Conservation (phyloP, 2,329 filamentous ascomycete genomes). For the Lecanoromycetidae sp. region DNA sequence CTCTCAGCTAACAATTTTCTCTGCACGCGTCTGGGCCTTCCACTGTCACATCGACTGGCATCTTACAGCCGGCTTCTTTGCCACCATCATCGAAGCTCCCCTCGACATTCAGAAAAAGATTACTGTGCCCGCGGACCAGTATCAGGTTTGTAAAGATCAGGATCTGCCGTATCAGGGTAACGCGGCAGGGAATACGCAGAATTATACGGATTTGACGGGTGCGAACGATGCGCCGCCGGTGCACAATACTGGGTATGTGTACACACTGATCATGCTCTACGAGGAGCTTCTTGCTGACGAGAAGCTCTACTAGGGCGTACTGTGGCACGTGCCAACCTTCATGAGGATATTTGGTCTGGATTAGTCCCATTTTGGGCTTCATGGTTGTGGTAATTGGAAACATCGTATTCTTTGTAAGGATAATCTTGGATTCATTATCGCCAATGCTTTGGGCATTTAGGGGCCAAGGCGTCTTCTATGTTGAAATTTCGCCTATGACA, state of each 20-base stretch:
- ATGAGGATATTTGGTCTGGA: conserved; percentile 15
- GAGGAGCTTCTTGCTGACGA: no score
- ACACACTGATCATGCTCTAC: no score
- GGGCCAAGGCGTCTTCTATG: no score
- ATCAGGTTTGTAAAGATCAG: conserved; percentile 45
- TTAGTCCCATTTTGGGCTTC: no score
- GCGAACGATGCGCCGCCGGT: conserved; percentile 42
- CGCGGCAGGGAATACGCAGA: conserved; percentile 56
- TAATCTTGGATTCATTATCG: no score
- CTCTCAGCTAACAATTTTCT: background rate
- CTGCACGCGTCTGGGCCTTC: conserved; percentile 33
- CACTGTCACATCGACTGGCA: conserved; percentile 45
- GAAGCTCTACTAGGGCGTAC: no score
- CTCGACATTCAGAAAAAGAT: conserved; percentile 50
- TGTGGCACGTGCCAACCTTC: background rate
- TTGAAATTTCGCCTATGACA: no score
- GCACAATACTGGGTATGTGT: no score
- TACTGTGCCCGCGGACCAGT: conserved; percentile 53
- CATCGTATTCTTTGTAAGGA: no score
- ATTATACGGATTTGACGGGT: conserved; percentile 52
- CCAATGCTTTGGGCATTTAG: no score
- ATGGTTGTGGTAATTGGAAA: no score
- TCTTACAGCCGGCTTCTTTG: conserved; percentile 38
- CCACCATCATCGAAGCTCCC: conserved; percentile 53
- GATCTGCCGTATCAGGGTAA: conserved; percentile 50